Base-by-base conservation (phyloP, 2,329 filamentous ascomycete species). In the Trichoderma atroviride region DNA sequence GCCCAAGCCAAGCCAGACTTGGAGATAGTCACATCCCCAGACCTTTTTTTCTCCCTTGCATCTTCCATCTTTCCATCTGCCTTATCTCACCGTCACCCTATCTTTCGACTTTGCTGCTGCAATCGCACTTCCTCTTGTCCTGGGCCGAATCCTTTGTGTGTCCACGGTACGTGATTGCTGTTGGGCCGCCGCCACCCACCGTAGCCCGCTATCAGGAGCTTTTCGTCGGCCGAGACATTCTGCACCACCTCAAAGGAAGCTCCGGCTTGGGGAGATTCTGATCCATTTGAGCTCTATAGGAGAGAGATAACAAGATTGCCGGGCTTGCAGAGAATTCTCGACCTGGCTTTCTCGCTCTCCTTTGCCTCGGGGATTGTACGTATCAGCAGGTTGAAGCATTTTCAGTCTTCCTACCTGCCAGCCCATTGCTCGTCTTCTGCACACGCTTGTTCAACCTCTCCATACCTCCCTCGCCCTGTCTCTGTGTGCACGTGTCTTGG, bases 201-300 rank as follows among this genome's bases (percentile, higher is more conserved):
- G 16, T 19, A 31, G 19, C 53, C 27, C 27, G 27, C 60, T 37
- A 37, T 66, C 24, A 67, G 61, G 64, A 65, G 52, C 60, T 69
- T 52, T 63, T 24, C 53, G 70, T 61, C 71, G 59, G 53, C 69
- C 72, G 76, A 75, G 79, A 78, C 76, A 77, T 78, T 74, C 85
- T 87, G 87, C 47, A 50, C 47, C 11, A 89, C 81, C 16, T 88
- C 5, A 29, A 52, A 35, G 55, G 55, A 87, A 89, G 87, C 87
- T 88, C 87, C 86, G 81, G 89, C 86, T 87, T 84, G 75, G 77
- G 52, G 29, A 56, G 16, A 31, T n/a, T 13, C 37, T 33, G 27
- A 33, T 50, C 70, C 71, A 67, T 70, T 66, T 69, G 71, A 72
- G 62, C 59, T 66, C 71, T 70, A 50, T 53, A 43, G 62, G 43